Percentiles rank a stretch among this genome's conserved stretches.
Conservation (phyloP, 305 asterid species). For the Fraxinus ornus region DNA sequence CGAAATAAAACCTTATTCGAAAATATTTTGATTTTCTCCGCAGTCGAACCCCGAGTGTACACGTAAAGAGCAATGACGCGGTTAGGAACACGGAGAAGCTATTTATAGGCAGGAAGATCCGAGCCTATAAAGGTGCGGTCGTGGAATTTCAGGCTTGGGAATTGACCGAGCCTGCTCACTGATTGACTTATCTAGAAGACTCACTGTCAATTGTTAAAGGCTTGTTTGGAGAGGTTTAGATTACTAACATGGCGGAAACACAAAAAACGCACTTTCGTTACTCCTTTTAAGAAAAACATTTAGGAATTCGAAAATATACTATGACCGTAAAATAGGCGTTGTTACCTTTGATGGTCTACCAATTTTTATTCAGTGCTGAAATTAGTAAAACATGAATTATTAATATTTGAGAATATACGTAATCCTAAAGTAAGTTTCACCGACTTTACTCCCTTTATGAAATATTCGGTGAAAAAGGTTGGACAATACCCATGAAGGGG, state of each 20-base stretch:
- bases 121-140: slow-evolving; percentile 43
- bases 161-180: slow-evolving; percentile 49
- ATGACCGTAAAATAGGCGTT: neutral
- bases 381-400: neutral
- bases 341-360: neutral
- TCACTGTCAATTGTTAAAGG: neutral
- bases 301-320: too few relatives aligned
- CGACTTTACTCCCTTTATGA: too few relatives aligned
- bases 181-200: slow-evolving; percentile 50
- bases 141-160: slow-evolving; percentile 44
- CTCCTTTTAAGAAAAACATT: too few relatives aligned
- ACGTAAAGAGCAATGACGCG: slow-evolving; percentile 23
- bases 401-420: too few relatives aligned
- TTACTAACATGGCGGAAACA: too few relatives aligned
- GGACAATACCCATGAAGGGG: neutral
- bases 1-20: slow-evolving; percentile 35
- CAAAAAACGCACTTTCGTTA: too few relatives aligned
- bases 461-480: too few relatives aligned
- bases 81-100: neutral
- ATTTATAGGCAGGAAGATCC: slow-evolving; percentile 39
- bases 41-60: neutral
- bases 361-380: too few relatives aligned
- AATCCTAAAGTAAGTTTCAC: too few relatives aligned
- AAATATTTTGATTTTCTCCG: slow-evolving; percentile 30
- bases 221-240: slow-evolving; percentile 19